phyloP scores from a whole-genome alignment of 1,284 basidiomycete species.

The Heliocybe sulcata region DNA sequence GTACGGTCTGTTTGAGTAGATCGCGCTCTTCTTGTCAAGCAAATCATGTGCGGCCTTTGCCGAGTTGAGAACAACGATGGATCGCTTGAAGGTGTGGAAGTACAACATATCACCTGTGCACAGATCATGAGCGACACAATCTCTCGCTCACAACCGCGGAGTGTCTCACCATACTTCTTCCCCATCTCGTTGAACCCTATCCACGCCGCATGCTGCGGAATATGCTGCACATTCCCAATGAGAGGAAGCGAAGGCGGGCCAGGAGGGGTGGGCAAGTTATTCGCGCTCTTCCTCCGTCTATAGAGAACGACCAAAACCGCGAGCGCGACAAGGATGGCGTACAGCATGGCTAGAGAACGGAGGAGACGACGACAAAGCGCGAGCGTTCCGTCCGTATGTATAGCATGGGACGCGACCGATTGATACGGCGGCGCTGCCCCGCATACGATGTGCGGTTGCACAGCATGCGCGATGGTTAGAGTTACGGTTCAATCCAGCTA shows the following conservation, averaged over 20 bases:
- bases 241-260: not conserved
- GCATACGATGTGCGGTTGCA: not conserved
- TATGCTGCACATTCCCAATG: not conserved
- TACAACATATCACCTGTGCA: not conserved
- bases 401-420: not conserved
- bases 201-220: not conserved
- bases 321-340: not conserved
- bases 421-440: not conserved
- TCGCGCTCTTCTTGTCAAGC: slow-evolving; percentile 21
- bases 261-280: not conserved
- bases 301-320: not conserved
- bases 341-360: not conserved
- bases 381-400: not conserved
- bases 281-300: not conserved
- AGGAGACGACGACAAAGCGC: not conserved
- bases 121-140: not conserved
- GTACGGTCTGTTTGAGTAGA: slow-evolving; percentile 8
- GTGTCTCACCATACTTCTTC: not conserved
- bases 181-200: not conserved
- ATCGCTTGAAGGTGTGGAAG: not conserved
- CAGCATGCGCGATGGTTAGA: not conserved
- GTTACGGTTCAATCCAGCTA: too few relatives aligned
- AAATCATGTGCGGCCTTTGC: slow-evolving; percentile 26
- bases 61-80: slow-evolving; percentile 20
- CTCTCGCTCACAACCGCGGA: not conserved